Percentiles rank a stretch among this genome's conserved stretches.
phyloP scores from a whole-genome alignment of 306 rosid species.

The Rosa persica region DNA sequence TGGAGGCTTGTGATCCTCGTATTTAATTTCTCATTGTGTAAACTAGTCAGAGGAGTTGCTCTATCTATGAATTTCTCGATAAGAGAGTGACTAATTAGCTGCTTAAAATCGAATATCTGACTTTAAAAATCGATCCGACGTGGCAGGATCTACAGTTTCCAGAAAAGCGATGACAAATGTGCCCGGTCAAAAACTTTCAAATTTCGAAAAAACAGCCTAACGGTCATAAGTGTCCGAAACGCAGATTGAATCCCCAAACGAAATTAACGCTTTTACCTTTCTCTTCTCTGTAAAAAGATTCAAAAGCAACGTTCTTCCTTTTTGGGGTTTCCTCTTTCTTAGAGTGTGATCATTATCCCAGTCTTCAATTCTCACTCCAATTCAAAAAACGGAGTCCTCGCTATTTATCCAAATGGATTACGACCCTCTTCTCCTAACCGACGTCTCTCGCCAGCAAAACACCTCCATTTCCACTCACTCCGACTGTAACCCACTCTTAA shows the following conservation, averaged over 20 bases:
- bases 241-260: constrained; percentile 22
- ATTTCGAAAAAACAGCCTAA: constrained; percentile 45
- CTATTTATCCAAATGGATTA: constrained; percentile 12
- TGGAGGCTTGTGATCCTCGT: too few relatives aligned
- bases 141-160: background rate
- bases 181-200: constrained; percentile 55
- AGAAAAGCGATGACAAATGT: background rate
- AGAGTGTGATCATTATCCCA: background rate
- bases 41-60: too few relatives aligned
- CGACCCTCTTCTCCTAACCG: constrained; percentile 68
- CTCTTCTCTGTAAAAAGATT: constrained; percentile 6
- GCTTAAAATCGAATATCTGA: too few relatives aligned
- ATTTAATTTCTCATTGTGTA: too few relatives aligned
- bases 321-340: background rate
- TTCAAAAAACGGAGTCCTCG: constrained; percentile 25
- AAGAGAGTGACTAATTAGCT: too few relatives aligned
- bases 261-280: constrained; percentile 31
- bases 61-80: too few relatives aligned
- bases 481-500: constrained; percentile 30
- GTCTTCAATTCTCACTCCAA: constrained; percentile 17
- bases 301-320: constrained; percentile 5
- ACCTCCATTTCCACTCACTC: constrained; percentile 14
- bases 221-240: constrained; percentile 39
- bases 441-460: constrained; percentile 44
- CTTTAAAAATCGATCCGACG: background rate